Conservation (phyloP, 805 yeast genomes). For the Lipomyces oligophaga region DNA sequence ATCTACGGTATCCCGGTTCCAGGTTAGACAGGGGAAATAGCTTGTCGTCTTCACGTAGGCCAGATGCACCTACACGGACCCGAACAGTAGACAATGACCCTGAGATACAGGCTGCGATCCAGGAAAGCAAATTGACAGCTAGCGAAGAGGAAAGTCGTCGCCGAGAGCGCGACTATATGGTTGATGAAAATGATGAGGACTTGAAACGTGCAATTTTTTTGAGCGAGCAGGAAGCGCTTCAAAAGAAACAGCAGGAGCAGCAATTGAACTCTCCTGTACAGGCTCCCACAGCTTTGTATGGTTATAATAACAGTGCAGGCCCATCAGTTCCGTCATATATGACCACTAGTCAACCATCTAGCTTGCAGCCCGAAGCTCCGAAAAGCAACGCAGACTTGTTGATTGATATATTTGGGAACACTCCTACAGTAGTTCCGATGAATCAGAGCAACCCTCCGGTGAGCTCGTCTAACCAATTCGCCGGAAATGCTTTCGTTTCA, state of each 20-base stretch:
- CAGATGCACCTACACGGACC: too few species aligned
- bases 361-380: neutral
- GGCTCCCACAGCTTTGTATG: neutral
- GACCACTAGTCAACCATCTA: slow-evolving; percentile 21
- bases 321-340: neutral
- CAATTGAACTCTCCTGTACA: neutral
- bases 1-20: too few species aligned
- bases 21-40: too few species aligned
- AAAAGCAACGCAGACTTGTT: slow-evolving; percentile 13
- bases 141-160: slow-evolving; percentile 66
- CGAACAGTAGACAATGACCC: slow-evolving; percentile 49
- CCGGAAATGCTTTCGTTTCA: too few species aligned
- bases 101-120: slow-evolving; percentile 75
- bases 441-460: too few species aligned
- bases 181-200: slow-evolving; percentile 55
- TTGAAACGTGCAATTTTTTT: slow-evolving; percentile 67
- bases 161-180: slow-evolving; percentile 36
- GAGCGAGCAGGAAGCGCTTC: slow-evolving; percentile 61
- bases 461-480: too few species aligned
- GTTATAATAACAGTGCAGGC: neutral
- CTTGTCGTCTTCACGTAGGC: too few species aligned
- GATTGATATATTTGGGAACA: slow-evolving; percentile 9
- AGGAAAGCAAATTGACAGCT: slow-evolving; percentile 74
- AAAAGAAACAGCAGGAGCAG: slow-evolving; percentile 7
- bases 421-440: too few species aligned